Conservation (phyloP, 164 flowering plant genomes). For the Piper betle region DNA sequence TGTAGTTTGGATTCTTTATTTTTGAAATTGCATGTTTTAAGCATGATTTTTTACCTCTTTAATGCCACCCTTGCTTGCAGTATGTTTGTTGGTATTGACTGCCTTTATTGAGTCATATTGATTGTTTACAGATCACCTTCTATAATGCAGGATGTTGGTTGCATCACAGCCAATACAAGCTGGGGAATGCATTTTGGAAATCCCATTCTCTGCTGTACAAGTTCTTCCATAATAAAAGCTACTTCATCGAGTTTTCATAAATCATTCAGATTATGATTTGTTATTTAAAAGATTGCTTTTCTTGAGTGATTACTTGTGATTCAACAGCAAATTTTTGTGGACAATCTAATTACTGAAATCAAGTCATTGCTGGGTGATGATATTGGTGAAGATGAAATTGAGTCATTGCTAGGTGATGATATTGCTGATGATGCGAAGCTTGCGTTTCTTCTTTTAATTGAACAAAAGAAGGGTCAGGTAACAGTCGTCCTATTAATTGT, state of each 20-base stretch:
- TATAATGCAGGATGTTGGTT: slow-evolving; percentile 17
- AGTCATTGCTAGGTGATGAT: slow-evolving; percentile 1
- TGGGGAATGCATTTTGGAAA: slow-evolving; percentile 63
- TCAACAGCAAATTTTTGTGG: slow-evolving; percentile 57
- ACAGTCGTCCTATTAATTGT: not conserved
- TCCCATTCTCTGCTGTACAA: slow-evolving; percentile 59
- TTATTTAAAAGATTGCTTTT: not conserved
- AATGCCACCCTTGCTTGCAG: not conserved
- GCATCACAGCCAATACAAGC: slow-evolving; percentile 18
- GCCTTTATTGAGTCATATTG: not conserved
- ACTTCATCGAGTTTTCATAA: not conserved
- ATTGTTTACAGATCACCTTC: not conserved
- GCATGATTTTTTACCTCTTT: too few relatives aligned
- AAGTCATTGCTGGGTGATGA: slow-evolving; percentile 26
- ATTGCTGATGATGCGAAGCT: slow-evolving; percentile 43
- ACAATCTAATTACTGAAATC: slow-evolving; percentile 37
- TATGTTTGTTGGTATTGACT: not conserved
- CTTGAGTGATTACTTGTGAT: not conserved
- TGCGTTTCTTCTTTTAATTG: slow-evolving; percentile 51
- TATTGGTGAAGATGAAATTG: slow-evolving; percentile 28
- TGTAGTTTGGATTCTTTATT: not conserved
- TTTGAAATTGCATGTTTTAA: not conserved
- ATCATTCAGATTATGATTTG: not conserved
- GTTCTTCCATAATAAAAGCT: not conserved
- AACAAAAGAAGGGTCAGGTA: slow-evolving; percentile 60